These are phyloP conservation scores for Dianthus caryophyllus DNA, from an alignment of 148 eudicot genomes.

Conservation along the genomic window DNA sequence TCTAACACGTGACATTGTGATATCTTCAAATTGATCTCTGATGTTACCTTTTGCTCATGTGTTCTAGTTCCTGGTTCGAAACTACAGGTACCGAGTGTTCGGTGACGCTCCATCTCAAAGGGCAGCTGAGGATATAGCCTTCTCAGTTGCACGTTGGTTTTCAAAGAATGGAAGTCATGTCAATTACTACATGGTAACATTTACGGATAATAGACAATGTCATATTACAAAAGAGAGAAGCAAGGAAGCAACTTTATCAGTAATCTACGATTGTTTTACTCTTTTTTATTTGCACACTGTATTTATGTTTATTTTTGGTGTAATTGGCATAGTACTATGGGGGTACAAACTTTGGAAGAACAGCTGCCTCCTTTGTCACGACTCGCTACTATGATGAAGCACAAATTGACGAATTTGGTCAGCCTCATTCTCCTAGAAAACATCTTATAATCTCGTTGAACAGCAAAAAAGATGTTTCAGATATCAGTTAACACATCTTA, in stretches of 20 bases:
- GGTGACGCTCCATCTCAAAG: slow-evolving; percentile 87
- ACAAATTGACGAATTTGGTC: slow-evolving; percentile 91
- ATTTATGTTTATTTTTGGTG: not conserved
- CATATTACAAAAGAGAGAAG: not conserved
- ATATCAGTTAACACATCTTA: no score
- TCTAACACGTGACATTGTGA: not conserved
- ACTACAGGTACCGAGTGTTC: slow-evolving; percentile 60
- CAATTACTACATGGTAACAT: slow-evolving; percentile 81
- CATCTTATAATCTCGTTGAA: not conserved
- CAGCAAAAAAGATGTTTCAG: not conserved
- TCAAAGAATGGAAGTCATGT: slow-evolving; percentile 65
- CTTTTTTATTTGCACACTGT: not conserved
- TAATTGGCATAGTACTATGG: slow-evolving; percentile 60
- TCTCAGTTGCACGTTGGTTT: slow-evolving; percentile 69
- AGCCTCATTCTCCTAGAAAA: not conserved
- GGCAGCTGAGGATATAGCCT: slow-evolving; percentile 83
- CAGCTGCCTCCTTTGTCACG: slow-evolving; percentile 60
- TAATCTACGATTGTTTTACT: not conserved
- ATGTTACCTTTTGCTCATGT: not conserved
- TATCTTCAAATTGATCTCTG: not conserved
- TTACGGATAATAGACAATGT: not conserved
- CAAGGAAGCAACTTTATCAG: not conserved
- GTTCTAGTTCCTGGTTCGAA: not conserved
- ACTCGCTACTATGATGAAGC: slow-evolving; percentile 98
- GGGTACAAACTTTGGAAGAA: slow-evolving; percentile 85